Evolutionary conservation across 257 asterid species (phyloP).

Genomic region (Solanum medicagineum): DNA sequence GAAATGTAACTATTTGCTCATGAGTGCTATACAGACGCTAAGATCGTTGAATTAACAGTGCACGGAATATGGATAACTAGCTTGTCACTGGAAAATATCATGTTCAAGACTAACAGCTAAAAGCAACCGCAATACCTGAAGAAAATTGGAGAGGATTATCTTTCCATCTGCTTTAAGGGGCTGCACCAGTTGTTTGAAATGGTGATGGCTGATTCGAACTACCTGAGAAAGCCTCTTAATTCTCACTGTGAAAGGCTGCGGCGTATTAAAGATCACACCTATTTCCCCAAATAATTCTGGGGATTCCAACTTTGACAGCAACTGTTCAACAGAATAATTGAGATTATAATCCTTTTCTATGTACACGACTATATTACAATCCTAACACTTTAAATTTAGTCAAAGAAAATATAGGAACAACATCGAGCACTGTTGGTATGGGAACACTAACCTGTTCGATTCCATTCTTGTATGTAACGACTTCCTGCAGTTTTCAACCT

Average conservation of each 20-base stretch:
- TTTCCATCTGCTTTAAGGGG: constrained; percentile 54
- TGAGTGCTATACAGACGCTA: background rate
- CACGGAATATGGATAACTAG: background rate
- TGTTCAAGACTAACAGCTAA: background rate
- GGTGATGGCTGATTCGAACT: constrained; percentile 76
- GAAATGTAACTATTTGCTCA: background rate
- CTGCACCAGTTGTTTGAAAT: constrained; percentile 82
- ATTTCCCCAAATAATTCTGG: constrained; percentile 76
- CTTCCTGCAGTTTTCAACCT: constrained; percentile 57
- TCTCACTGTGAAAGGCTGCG: constrained; percentile 94
- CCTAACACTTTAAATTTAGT: no score
- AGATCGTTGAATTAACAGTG: background rate
- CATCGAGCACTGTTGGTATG: background rate
- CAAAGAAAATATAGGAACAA: background rate
- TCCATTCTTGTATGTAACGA: constrained; percentile 46
- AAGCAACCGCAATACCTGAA: constrained; percentile 39
- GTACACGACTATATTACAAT: no score
- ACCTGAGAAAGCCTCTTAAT: constrained; percentile 89
- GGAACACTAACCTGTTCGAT: constrained; percentile 57
- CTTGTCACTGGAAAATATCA: background rate
- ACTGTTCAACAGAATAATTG: constrained; percentile 21
- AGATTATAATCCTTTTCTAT: no score
- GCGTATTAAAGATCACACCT: constrained; percentile 70
- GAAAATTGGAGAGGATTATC: constrained; percentile 52
- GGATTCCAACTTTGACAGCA: constrained; percentile 43